Conservation (phyloP, 352 stramenopile genomes). For the Globisporangium ultimum region DNA sequence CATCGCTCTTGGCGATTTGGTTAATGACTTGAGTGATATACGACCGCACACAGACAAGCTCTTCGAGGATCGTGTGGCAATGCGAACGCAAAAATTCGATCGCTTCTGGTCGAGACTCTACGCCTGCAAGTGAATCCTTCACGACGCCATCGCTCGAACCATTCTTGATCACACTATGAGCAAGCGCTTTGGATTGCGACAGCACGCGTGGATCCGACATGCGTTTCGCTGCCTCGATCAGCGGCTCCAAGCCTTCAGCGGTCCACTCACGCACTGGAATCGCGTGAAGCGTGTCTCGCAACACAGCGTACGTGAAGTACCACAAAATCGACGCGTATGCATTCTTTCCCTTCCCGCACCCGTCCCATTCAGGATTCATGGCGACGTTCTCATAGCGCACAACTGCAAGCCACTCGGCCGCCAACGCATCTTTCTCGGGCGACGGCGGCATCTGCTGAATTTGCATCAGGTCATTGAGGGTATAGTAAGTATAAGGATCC, state of each 20-base stretch:
- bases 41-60: neutral
- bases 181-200: neutral
- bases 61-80: neutral
- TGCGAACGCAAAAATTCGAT: neutral
- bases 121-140: neutral
- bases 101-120: neutral
- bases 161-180: neutral
- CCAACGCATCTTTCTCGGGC: neutral
- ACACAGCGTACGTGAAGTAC: neutral
- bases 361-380: neutral
- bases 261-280: neutral
- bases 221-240: neutral
- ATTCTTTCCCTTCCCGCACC: neutral
- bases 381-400: neutral
- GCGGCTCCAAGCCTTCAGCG: neutral
- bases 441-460: neutral
- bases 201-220: neutral
- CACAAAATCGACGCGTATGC: neutral
- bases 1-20: neutral
- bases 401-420: neutral
- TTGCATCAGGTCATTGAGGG: neutral
- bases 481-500: neutral
- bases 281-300: neutral
- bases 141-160: neutral
- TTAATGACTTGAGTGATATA: neutral